These are phyloP conservation scores for Russula earlei DNA, from an alignment of 768 basidiomycete species.

Conservation along the genomic window DNA sequence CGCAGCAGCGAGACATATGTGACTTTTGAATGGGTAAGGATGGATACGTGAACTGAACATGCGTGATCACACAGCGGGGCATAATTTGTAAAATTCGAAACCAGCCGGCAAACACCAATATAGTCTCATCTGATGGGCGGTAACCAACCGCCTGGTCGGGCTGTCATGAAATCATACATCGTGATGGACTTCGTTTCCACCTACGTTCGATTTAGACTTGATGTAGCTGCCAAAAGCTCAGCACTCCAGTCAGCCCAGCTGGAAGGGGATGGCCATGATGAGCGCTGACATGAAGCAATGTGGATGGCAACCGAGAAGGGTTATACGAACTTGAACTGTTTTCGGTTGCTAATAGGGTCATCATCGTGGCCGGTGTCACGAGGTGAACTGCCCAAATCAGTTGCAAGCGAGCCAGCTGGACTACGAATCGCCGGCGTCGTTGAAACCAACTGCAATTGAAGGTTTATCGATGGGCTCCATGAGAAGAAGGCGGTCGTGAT, in stretches of 20 bases:
- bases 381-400: not conserved
- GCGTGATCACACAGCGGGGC: not conserved
- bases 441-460: not conserved
- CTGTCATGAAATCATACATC: constrained; percentile 1
- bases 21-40: not conserved
- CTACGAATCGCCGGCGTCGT: not conserved
- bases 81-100: constrained; percentile 10
- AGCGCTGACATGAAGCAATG: constrained; percentile 10
- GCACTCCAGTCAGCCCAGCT: not conserved
- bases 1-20: constrained; percentile 11
- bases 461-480: not conserved
- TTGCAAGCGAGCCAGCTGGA: not conserved
- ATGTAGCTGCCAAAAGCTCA: not conserved
- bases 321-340: not conserved
- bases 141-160: not conserved
- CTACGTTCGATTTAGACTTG: not conserved
- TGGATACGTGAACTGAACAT: constrained; percentile 11
- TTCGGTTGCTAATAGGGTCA: constrained; percentile 4
- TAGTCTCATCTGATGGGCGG: too few species aligned
- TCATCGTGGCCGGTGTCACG: not conserved
- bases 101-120: not conserved
- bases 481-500: too few species aligned
- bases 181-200: not conserved
- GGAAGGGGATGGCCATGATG: not conserved
- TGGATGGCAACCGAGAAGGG: constrained; percentile 11